A percentile compares a stretch with the other conserved stretches of the same genome.
These are phyloP conservation scores for Penicillium simplicissimum DNA, from an alignment of 495 filamentous ascomycete genomes.

Conservation along the genomic window DNA sequence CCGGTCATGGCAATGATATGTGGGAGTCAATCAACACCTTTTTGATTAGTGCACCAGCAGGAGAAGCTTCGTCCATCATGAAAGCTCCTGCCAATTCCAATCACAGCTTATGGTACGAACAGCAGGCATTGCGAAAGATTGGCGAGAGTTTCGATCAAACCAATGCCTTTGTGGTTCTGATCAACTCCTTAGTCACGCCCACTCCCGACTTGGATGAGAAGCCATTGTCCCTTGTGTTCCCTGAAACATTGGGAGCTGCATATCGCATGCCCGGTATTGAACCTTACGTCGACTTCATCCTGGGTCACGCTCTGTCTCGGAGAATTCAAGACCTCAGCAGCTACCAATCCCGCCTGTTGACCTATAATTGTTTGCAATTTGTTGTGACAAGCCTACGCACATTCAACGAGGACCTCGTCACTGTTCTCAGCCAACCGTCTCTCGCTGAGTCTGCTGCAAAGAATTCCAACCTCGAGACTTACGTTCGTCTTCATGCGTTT, in stretches of 20 bases:
- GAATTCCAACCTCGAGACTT: constrained; percentile 68
- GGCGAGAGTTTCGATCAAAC: constrained; percentile 74
- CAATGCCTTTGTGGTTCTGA: constrained; percentile 74
- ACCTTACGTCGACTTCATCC: constrained; percentile 83
- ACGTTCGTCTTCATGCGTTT: constrained; percentile 87
- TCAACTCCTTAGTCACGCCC: constrained; percentile 67
- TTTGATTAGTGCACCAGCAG: constrained; percentile 50
- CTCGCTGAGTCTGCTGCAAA: constrained; percentile 69
- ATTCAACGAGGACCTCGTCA: constrained; percentile 91
- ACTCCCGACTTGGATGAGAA: constrained; percentile 46
- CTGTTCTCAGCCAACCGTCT: constrained; percentile 73
- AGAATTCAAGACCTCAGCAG: constrained; percentile 59
- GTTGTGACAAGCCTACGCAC: constrained; percentile 68
- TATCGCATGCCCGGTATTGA: constrained; percentile 86
- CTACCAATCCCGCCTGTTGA: constrained; percentile 66
- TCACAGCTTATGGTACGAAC: constrained; percentile 46
- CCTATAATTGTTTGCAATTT: constrained; percentile 77
- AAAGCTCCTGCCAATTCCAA: constrained; percentile 7
- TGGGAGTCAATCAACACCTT: constrained; percentile 74
- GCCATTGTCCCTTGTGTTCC: constrained; percentile 75
- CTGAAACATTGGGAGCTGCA: constrained; percentile 77
- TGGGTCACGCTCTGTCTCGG: constrained; percentile 69
- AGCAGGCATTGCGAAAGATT: constrained; percentile 58
- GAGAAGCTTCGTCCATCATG: neutral
- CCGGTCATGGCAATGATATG: constrained; percentile 58